These are phyloP conservation scores for Trichaptum fuscoviolaceum DNA, from an alignment of 768 basidiomycete species.

Conservation along the genomic window DNA sequence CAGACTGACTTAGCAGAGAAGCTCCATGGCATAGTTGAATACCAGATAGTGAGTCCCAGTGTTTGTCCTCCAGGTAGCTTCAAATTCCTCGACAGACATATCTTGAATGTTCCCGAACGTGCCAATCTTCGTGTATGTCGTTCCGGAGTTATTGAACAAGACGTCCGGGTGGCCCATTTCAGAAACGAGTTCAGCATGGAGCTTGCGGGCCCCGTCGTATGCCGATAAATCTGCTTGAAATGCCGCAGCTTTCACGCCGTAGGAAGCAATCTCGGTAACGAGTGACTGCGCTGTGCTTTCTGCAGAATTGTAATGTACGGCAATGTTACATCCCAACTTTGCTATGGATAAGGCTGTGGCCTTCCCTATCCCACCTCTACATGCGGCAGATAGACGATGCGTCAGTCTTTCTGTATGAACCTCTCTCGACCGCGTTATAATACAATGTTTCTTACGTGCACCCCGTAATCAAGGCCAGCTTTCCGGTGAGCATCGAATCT, in stretches of 20 bases:
- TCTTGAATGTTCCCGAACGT: slow-evolving; percentile 41
- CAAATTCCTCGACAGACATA: slow-evolving; percentile 38
- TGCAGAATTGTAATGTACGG: slow-evolving; percentile 45
- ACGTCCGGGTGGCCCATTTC: slow-evolving; percentile 45
- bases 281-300: slow-evolving; percentile 33
- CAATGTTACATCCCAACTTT: slow-evolving; percentile 39
- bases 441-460: slow-evolving; percentile 26
- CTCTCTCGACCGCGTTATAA: neutral
- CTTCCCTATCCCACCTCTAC: slow-evolving; percentile 48
- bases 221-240: slow-evolving; percentile 45
- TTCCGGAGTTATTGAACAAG: slow-evolving; percentile 48
- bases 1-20: neutral
- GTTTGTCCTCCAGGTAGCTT: slow-evolving; percentile 43
- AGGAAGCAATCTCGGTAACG: slow-evolving; percentile 29
- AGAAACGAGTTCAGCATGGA: slow-evolving; percentile 38
- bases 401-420: neutral
- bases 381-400: neutral
- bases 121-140: slow-evolving; percentile 36
- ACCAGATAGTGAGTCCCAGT: slow-evolving; percentile 43
- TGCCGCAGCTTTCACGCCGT: slow-evolving; percentile 34
- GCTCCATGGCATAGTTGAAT: slow-evolving; percentile 10
- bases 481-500: slow-evolving; percentile 14
- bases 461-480: slow-evolving; percentile 32
- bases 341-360: slow-evolving; percentile 46
- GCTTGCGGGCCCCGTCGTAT: slow-evolving; percentile 39